Base-by-base conservation (phyloP, 306 rosid genomes). In the Hippophae tibetana region DNA sequence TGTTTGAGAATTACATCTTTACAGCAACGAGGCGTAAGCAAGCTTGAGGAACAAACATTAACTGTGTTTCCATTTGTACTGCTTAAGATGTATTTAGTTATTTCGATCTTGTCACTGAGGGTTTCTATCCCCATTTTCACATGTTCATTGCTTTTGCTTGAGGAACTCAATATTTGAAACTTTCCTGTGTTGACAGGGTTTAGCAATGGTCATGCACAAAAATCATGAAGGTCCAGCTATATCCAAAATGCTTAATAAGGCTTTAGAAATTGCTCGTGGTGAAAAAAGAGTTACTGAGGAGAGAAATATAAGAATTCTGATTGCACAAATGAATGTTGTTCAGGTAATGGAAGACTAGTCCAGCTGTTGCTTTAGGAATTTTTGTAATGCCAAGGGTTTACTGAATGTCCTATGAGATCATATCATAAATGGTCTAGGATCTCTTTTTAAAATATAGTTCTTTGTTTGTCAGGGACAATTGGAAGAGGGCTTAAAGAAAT, bases 201-300 rank as follows among this genome's bases (percentile, higher is more conserved):
- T 87, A 64, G 96, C 98, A 54, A 72, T 83, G 70, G 96, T 70
- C 54, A 90, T 90, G 98, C 92, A 79, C 78, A 87, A 87, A 75
- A 87, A 79, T 62, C 68, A 57, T 25, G 98, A 90, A 74, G 96
- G 92, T 48, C 75, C 83, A 54, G 90, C 84, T 9, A 76, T 85
- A 55, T 87, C 85, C 66, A 85, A 81, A 69, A 85, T 83, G 86
- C 80, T 90, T 52, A 61, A 79, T 60, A 79, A 81, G 50, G 87
- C 95, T 70, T 74, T 63, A 65, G 81, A 83, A 31, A 59, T 79
- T 60, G 98, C 96, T 57, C 74, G 23, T 7, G 77, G 57, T 40
- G 82, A 81, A 72, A 71, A 85, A 69, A 81, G 77, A 68, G 87
- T 87, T 54, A 78, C 78, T 0, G 96, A 90, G 77, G 84, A 81